These are phyloP conservation scores for Stentor roeselii DNA, from an alignment of 73 alveolate genomes.

Conservation along the genomic window DNA sequence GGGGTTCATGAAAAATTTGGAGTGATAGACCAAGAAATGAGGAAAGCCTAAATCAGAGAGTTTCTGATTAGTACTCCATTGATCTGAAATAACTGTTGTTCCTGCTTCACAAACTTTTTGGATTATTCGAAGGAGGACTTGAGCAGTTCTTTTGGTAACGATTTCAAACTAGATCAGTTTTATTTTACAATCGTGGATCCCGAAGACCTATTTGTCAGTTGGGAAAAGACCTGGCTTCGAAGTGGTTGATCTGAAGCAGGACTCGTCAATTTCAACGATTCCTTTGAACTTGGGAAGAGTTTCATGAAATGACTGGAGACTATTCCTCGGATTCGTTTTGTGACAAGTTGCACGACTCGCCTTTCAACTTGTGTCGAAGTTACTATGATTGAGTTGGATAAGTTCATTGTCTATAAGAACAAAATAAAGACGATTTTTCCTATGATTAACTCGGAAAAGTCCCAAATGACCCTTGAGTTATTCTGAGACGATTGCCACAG, in stretches of 20 bases:
- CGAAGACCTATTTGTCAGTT: slow-evolving; percentile 25
- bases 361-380: neutral
- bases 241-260: neutral
- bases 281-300: slow-evolving; percentile 28
- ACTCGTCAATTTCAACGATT: slow-evolving; percentile 28
- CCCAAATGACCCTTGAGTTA: slow-evolving; percentile 3
- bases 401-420: neutral
- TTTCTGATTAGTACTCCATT: slow-evolving; percentile 21
- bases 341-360: neutral
- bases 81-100: slow-evolving; percentile 29
- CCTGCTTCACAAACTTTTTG: slow-evolving; percentile 27
- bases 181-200: slow-evolving; percentile 17
- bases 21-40: slow-evolving; percentile 31
- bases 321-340: neutral
- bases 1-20: slow-evolving; percentile 13
- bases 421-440: neutral
- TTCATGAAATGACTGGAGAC: neutral
- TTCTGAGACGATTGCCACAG: neutral
- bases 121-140: slow-evolving; percentile 7
- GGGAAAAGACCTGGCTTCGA: neutral
- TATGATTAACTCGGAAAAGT: neutral
- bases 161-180: slow-evolving; percentile 20
- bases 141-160: slow-evolving; percentile 22
- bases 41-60: slow-evolving; percentile 30
- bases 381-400: neutral